Evolutionary conservation across 2,329 filamentous ascomycete species (phyloP).

Genomic region (Exophiala sp.): DNA sequence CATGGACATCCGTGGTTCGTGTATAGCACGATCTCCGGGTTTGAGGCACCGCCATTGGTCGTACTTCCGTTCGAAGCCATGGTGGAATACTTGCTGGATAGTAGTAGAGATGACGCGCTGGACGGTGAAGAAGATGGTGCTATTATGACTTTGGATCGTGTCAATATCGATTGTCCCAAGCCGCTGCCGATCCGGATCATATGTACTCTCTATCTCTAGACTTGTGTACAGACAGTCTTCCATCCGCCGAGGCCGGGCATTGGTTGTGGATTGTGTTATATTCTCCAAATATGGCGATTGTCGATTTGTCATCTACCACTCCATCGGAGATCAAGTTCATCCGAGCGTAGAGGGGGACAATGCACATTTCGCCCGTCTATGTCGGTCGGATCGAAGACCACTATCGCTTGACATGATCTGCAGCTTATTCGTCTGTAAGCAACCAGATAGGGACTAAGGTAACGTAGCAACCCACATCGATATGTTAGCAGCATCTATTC

Average conservation of each 20-base stretch:
- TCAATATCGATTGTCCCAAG: no score
- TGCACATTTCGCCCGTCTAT: no score
- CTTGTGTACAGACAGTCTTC: no score
- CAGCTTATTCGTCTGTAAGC: no score
- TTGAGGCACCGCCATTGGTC: slow-evolving; percentile 18
- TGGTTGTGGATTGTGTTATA: background rate
- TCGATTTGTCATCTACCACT: background rate
- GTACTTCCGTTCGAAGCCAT: background rate
- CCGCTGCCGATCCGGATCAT: no score
- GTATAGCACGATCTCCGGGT: slow-evolving; percentile 57
- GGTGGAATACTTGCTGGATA: background rate
- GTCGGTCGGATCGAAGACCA: no score
- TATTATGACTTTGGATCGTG: background rate
- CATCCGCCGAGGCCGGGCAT: background rate
- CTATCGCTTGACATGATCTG: no score
- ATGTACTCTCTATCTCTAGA: no score
- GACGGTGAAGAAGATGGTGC: background rate
- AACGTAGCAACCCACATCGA: background rate
- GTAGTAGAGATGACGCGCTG: background rate
- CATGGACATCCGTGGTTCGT: slow-evolving; percentile 66
- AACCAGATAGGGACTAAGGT: no score
- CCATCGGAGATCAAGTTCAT: no score
- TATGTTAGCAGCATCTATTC: no score
- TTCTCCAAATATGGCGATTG: background rate
- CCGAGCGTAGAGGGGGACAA: background rate